phyloP scores from a whole-genome alignment of 139 green algal species.

The Micractinium conductrix region DNA sequence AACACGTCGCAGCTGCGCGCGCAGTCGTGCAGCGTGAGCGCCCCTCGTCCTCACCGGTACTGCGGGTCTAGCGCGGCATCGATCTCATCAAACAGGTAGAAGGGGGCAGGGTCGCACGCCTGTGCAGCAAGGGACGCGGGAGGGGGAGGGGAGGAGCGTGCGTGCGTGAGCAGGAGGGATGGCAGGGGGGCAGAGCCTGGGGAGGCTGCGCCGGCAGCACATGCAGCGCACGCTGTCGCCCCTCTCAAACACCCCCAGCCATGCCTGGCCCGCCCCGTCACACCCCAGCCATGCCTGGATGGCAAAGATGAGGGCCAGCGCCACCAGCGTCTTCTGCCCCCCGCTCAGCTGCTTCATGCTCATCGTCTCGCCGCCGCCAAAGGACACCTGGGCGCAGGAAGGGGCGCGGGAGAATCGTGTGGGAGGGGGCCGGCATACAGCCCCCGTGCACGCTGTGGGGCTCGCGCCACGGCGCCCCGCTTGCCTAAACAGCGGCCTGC shows the following conservation, averaged over 20 bases:
- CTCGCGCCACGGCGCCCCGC: too few species aligned
- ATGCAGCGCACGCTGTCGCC: background rate
- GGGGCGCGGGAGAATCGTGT: background rate
- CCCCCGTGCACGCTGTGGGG: too few species aligned
- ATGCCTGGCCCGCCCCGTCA: too few species aligned
- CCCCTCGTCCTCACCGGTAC: conserved; percentile 70
- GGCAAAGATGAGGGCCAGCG: conserved; percentile 98
- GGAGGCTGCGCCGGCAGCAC: too few species aligned
- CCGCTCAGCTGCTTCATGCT: conserved; percentile 92
- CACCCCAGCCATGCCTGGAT: too few species aligned
- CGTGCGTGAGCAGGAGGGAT: too few species aligned
- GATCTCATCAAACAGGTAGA: conserved; percentile 99
- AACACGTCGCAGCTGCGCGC: too few species aligned
- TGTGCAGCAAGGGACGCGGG: too few species aligned
- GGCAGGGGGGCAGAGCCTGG: too few species aligned
- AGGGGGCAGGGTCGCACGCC: conserved; percentile 96
- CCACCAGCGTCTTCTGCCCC: conserved; percentile 98
- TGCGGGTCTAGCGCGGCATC: conserved; percentile 97
- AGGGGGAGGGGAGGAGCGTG: background rate
- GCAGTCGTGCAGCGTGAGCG: too few species aligned
- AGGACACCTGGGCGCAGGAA: conserved; percentile 63
- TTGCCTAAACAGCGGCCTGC: background rate
- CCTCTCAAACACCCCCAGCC: background rate
- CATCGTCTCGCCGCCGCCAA: conserved; percentile 86
- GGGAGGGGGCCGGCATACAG: too few species aligned